Base-by-base conservation (phyloP, 345 rosid genomes). In the Boechera retrofracta region DNA sequence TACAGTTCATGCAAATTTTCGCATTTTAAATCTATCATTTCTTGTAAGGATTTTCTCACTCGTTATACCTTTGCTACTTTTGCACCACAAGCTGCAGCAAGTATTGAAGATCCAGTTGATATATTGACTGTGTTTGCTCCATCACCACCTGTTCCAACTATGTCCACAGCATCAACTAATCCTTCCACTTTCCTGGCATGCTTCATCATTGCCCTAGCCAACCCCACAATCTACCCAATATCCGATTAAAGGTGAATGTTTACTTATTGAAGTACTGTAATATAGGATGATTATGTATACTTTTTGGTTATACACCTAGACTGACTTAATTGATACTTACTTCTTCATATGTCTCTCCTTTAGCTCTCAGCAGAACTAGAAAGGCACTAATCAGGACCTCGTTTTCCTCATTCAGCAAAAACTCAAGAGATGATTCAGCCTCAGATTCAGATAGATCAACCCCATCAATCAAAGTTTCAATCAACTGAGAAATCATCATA, bases 71-170 rank as follows among this genome's bases (percentile, higher is more conserved):
- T 91, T 33, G 96, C 99, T 81, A 91, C 97, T 85, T 88, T 96
- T 18, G 94, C 97, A 70, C 97, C 98, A 79, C 96, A 93, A 62
- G 99, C 96, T 42, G 96, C 98, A 70, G 98, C 87, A 57, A 96
- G 90, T 73, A 96, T 86, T 41, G 99, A 85, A 61, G 99, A 92
- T 10, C 98, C 98, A 0, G 97, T 96, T 26, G 96, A 96, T 69
- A 93, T 96, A 78, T 96, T 96, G 58, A 96, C 96, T 0, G 99
- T 96, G 82, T 93, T 84, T 7, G 95, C 96, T 48, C 98, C 99
- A 85, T 93, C 99, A 7, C 98, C 98, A 24, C 97, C 98, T 0
- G 94, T 96, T 69, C 98, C 98, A 36, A 91, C 97, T 75, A 93
- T 91, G 82, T 96, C 98, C 36, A 96, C 93, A 8, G 65, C 91